Evolutionary conservation across 169 alveolate species (phyloP).

Genomic region (Eimeria maxima): DNA sequence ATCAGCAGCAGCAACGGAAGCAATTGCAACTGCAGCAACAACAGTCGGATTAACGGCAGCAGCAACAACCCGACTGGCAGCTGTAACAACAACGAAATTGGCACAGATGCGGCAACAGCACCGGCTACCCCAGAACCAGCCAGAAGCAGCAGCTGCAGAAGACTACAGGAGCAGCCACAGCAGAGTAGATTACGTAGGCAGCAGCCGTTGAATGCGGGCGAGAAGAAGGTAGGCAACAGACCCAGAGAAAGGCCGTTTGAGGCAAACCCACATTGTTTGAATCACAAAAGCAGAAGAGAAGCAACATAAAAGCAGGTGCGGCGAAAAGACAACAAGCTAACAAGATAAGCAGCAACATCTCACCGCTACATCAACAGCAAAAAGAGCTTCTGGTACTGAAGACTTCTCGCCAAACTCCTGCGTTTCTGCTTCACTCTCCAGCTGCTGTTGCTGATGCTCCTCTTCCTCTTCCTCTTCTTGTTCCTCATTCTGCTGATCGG

Average conservation of each 20-base stretch:
- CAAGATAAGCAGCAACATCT: conserved; percentile 46
- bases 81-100: too few relatives aligned
- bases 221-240: neutral
- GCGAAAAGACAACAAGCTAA: neutral
- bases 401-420: neutral
- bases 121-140: neutral
- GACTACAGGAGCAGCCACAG: neutral
- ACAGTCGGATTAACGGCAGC: too few relatives aligned
- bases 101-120: neutral
- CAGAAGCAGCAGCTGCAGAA: conserved; percentile 3
- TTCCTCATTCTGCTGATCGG: neutral
- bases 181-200: neutral
- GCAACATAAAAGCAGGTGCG: too few relatives aligned
- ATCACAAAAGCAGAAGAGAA: neutral
- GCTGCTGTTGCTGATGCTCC: conserved; percentile 4
- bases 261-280: neutral
- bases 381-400: neutral
- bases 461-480: neutral
- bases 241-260: neutral
- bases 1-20: neutral
- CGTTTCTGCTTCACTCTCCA: neutral
- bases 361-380: conserved; percentile 57
- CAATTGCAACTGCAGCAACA: neutral
- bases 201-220: neutral
- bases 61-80: too few relatives aligned